Conservation (phyloP, 2,329 filamentous ascomycete genomes). For the Sclerotinia nivalis region DNA sequence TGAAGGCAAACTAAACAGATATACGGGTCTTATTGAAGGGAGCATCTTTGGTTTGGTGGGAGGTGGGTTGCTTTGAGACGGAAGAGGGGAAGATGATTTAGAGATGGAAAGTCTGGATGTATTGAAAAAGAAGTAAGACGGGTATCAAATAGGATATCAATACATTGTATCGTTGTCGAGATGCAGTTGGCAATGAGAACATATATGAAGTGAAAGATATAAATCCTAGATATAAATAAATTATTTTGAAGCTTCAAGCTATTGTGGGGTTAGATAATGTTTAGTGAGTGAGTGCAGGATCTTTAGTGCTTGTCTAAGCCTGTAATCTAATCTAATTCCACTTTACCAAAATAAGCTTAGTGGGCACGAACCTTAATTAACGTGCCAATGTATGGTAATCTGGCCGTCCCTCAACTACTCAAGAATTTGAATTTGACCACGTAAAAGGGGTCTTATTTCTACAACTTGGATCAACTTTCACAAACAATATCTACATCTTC, state of each 20-base stretch:
- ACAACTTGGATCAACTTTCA: background rate
- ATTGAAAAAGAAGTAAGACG: background rate
- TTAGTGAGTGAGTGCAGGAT: too few species aligned
- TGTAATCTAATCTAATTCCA: background rate
- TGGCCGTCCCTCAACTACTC: conserved; percentile 31
- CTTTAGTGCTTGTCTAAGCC: background rate
- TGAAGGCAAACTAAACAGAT: conserved; percentile 44
- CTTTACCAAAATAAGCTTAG: conserved; percentile 20
- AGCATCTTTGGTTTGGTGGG: conserved; percentile 19
- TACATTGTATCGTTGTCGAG: background rate
- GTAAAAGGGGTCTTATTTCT: conserved; percentile 26
- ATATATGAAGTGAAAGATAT: background rate
- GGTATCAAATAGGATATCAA: background rate
- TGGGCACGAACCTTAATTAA: background rate
- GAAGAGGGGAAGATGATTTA: background rate
- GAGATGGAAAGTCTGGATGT: background rate
- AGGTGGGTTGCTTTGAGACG: background rate
- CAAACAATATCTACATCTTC: background rate
- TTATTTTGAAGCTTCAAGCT: conserved; percentile 19
- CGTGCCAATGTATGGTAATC: conserved; percentile 30
- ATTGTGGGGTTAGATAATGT: conserved; percentile 12
- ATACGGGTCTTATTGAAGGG: conserved; percentile 19
- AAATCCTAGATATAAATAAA: background rate
- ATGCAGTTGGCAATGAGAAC: background rate
- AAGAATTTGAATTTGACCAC: conserved; percentile 5